Conservation (phyloP, 2,329 filamentous ascomycete species). For the Aureobasidium sp. region DNA sequence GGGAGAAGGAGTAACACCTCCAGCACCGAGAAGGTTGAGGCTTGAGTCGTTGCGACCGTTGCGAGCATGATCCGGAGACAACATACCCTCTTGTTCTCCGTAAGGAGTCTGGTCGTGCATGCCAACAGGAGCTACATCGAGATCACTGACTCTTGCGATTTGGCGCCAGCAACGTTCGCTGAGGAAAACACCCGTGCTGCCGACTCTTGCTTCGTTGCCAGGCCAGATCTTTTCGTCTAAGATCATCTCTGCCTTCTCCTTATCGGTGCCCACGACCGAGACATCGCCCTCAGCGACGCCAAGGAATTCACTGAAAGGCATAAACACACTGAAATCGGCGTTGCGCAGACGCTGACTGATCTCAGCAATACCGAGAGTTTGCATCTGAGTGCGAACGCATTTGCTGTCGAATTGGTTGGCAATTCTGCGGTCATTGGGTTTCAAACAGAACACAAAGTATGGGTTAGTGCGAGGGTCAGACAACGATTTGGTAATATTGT, state of each 20-base stretch:
- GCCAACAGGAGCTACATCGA: constrained; percentile 48
- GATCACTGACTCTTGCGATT: constrained; percentile 65
- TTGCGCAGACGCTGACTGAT: constrained; percentile 89
- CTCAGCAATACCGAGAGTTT: constrained; percentile 92
- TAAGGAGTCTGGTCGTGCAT: constrained; percentile 49
- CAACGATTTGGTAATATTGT: constrained; percentile 84
- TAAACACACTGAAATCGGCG: constrained; percentile 90
- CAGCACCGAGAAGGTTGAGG: constrained; percentile 42
- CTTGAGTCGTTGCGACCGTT: constrained; percentile 51
- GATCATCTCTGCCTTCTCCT: constrained; percentile 84
- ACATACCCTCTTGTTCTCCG: constrained; percentile 48
- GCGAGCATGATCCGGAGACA: constrained; percentile 45
- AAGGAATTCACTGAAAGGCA: constrained; percentile 92
- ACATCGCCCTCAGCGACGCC: constrained; percentile 78
- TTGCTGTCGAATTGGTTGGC: constrained; percentile 99
- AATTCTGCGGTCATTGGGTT: constrained; percentile 93
- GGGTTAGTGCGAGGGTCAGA: constrained; percentile 76
- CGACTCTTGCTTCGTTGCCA: constrained; percentile 79
- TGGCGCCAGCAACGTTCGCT: constrained; percentile 96
- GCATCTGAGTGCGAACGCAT: constrained; percentile 87
- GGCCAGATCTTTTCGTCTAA: constrained; percentile 91
- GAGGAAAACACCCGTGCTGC: constrained; percentile 87
- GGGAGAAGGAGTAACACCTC: constrained; percentile 40
- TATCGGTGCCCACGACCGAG: constrained; percentile 82
- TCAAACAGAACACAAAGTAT: constrained; percentile 95